Conservation (phyloP, 768 basidiomycete genomes). For the Pulveroboletus sp. region DNA sequence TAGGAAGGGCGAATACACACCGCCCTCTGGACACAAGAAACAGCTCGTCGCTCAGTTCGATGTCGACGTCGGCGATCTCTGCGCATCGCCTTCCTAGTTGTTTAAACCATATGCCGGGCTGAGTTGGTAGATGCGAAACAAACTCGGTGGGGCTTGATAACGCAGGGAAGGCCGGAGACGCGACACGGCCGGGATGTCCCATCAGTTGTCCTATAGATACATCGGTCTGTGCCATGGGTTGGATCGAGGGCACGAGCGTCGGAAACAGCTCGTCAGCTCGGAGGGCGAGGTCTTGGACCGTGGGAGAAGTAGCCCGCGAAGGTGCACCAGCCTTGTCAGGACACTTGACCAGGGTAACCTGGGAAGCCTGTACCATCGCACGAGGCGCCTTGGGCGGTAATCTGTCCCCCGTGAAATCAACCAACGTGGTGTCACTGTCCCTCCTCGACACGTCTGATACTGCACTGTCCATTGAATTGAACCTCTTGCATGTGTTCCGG, state of each 20-base stretch:
- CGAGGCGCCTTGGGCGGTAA: conserved; percentile 20
- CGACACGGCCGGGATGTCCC: background rate
- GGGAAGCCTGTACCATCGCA: conserved; percentile 15
- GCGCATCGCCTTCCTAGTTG: conserved; percentile 16
- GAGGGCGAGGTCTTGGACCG: background rate
- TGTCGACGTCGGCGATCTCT: conserved; percentile 21
- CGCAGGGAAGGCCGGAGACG: background rate
- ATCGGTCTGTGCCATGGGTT: background rate
- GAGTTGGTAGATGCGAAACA: conserved; percentile 12
- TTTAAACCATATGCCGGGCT: conserved; percentile 27
- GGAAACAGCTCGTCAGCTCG: conserved; percentile 7
- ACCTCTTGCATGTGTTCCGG: conserved; percentile 15
- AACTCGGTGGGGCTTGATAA: background rate
- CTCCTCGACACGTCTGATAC: conserved; percentile 14
- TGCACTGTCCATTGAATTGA: conserved; percentile 9
- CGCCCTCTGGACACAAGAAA: conserved; percentile 15
- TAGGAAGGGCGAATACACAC: conserved; percentile 8
- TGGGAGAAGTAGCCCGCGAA: conserved; percentile 4
- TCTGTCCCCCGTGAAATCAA: conserved; percentile 12
- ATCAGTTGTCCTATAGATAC: background rate
- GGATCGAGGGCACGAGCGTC: background rate
- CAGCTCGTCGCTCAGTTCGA: conserved; percentile 20
- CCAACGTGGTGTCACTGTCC: conserved; percentile 26
- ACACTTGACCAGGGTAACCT: background rate
- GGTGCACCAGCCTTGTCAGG: background rate